A percentile compares a stretch with the other conserved stretches of the same genome.
Evolutionary conservation across 2,329 filamentous ascomycete genomes (phyloP).

Genomic region (Ascosphaera pollenicola): DNA sequence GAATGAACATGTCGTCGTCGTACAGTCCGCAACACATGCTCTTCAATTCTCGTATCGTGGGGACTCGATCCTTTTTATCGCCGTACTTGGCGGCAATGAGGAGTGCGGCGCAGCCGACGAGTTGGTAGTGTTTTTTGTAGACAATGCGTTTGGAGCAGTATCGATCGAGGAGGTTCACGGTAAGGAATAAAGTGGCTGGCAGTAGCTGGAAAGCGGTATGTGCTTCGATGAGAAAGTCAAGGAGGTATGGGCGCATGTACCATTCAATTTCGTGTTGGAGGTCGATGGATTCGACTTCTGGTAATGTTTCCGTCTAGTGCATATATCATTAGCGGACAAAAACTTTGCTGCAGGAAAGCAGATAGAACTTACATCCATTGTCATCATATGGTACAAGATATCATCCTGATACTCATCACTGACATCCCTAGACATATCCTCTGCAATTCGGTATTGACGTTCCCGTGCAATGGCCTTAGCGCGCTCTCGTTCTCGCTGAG

Average conservation of each 20-base stretch:
- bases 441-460: conserved; percentile 68
- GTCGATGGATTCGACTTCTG: conserved; percentile 93
- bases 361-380: conserved; percentile 50
- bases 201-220: conserved; percentile 86
- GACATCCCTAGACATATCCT: conserved; percentile 67
- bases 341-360: not conserved
- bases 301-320: conserved; percentile 54
- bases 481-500: conserved; percentile 31
- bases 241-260: conserved; percentile 97
- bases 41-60: conserved; percentile 88
- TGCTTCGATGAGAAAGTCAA: conserved; percentile 95
- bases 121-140: conserved; percentile 97
- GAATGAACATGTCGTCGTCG: conserved; percentile 98
- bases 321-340: not conserved
- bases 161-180: conserved; percentile 86
- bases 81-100: conserved; percentile 97
- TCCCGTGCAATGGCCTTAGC: conserved; percentile 59
- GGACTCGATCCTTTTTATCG: conserved; percentile 96
- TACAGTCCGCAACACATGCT: conserved; percentile 99
- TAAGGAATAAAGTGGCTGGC: conserved; percentile 86
- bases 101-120: conserved; percentile 87
- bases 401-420: conserved; percentile 87
- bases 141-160: conserved; percentile 97
- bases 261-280: conserved; percentile 99
- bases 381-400: conserved; percentile 78